phyloP scores from a whole-genome alignment of 176 grass and related monocot species.

The Ensete glaucum region DNA sequence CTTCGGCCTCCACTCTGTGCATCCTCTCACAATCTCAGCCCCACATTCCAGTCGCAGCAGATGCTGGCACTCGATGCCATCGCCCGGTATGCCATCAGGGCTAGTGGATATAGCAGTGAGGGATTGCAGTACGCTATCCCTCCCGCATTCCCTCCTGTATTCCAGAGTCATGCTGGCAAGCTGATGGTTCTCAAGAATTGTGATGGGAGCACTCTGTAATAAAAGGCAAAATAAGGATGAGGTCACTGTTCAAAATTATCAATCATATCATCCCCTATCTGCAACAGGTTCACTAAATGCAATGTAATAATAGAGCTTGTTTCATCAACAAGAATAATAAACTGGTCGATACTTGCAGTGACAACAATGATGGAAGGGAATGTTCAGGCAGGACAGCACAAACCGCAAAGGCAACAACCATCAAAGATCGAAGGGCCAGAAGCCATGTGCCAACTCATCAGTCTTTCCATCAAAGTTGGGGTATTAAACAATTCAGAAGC shows the following conservation, averaged over 20 bases:
- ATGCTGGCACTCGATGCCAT: slow-evolving; percentile 72
- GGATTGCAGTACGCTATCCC: slow-evolving; percentile 74
- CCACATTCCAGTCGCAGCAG: slow-evolving; percentile 73
- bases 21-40: slow-evolving; percentile 51
- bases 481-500: too few relatives aligned
- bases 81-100: slow-evolving; percentile 20
- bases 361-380: neutral
- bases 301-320: neutral
- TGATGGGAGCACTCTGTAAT: slow-evolving; percentile 74
- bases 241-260: neutral
- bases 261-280: neutral
- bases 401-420: neutral
- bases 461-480: neutral
- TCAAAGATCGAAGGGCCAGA: neutral
- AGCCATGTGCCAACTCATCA: neutral
- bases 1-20: slow-evolving; percentile 70
- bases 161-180: slow-evolving; percentile 72
- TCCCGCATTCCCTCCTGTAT: slow-evolving; percentile 77
- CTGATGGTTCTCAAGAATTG: slow-evolving; percentile 89
- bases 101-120: slow-evolving; percentile 48
- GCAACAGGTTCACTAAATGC: neutral
- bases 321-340: neutral
- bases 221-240: neutral
- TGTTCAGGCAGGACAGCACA: neutral
- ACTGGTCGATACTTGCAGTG: neutral